These are phyloP conservation scores for Metschnikowia corniflorae DNA, from an alignment of 805 yeast species.

Conservation along the genomic window DNA sequence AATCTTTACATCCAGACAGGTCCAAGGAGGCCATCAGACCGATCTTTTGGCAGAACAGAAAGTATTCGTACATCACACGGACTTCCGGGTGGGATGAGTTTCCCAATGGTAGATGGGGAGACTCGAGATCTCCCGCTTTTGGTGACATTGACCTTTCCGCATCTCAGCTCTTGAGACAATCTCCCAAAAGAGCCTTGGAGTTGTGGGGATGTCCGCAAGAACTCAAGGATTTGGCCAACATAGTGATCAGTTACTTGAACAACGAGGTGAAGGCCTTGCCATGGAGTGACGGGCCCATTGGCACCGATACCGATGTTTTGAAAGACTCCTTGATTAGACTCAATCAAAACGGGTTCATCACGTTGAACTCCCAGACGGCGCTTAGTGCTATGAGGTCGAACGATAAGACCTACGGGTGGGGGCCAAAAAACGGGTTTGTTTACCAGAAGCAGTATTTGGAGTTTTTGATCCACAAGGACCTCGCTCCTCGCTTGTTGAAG, in stretches of 20 bases:
- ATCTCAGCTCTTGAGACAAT: constrained; percentile 75
- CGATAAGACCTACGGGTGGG: constrained; percentile 85
- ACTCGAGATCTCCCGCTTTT: constrained; percentile 94
- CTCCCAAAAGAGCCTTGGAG: constrained; percentile 73
- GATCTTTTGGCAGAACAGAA: constrained; percentile 93
- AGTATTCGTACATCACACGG: constrained; percentile 81
- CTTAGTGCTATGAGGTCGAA: constrained; percentile 73
- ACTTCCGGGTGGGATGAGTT: constrained; percentile 97
- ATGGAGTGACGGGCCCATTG: constrained; percentile 92
- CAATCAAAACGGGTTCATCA: constrained; percentile 65
- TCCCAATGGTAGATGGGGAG: constrained; percentile 99
- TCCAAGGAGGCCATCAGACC: constrained; percentile 84
- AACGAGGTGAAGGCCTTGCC: constrained; percentile 78
- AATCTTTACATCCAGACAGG: constrained; percentile 77
- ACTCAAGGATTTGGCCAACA: constrained; percentile 53
- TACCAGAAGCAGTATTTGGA: constrained; percentile 94
- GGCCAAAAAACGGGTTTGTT: constrained; percentile 88
- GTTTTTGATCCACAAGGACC: constrained; percentile 63
- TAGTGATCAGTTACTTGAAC: constrained; percentile 65
- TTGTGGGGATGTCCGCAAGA: constrained; percentile 83
- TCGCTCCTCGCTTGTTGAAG: constrained; percentile 33
- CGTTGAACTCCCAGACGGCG: constrained; percentile 93
- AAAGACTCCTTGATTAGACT: constrained; percentile 56
- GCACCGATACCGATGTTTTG: constrained; percentile 68
- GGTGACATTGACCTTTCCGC: constrained; percentile 86